Percentiles rank a stretch among this genome's conserved stretches.
These are phyloP conservation scores for Pseudogymnoascus sp. DNA, from an alignment of 2,329 filamentous ascomycete genomes.

Conservation along the genomic window DNA sequence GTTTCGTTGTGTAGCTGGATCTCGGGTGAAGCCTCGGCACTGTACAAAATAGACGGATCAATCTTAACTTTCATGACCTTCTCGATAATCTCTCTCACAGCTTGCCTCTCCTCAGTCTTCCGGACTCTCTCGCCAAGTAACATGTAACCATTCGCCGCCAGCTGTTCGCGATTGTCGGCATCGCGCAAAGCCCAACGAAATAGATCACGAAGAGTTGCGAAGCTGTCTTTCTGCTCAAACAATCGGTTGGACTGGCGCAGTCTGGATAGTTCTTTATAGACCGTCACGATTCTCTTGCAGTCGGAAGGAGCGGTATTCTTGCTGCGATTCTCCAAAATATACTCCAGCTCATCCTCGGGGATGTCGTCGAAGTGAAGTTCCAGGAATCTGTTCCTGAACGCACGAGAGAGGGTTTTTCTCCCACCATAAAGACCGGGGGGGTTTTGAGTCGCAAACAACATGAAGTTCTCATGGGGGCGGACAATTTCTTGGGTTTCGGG, in stretches of 20 bases:
- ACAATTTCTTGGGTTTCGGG: constrained; percentile 95
- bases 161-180: constrained; percentile 77
- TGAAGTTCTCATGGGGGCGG: constrained; percentile 86
- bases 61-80: constrained; percentile 81
- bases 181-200: constrained; percentile 89
- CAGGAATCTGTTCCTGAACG: constrained; percentile 93
- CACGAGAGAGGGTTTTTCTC: constrained; percentile 83
- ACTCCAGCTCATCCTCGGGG: constrained; percentile 85
- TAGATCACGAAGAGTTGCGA: constrained; percentile 89
- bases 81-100: constrained; percentile 84
- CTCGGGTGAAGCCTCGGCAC: constrained; percentile 48
- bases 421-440: constrained; percentile 92
- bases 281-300: constrained; percentile 81
- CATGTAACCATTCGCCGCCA: constrained; percentile 93
- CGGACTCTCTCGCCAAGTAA: constrained; percentile 88
- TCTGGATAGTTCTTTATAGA: constrained; percentile 87
- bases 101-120: constrained; percentile 76
- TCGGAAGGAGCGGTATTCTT: constrained; percentile 83
- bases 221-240: constrained; percentile 96
- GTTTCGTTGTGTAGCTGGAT: constrained; percentile 41
- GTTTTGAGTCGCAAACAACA: constrained; percentile 97
- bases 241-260: constrained; percentile 82
- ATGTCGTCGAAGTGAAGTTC: constrained; percentile 98
- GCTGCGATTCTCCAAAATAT: constrained; percentile 81
- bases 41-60: constrained; percentile 66